These are phyloP conservation scores for Diaporthe amygdali DNA, from an alignment of 2,329 filamentous ascomycete species.

Conservation along the genomic window DNA sequence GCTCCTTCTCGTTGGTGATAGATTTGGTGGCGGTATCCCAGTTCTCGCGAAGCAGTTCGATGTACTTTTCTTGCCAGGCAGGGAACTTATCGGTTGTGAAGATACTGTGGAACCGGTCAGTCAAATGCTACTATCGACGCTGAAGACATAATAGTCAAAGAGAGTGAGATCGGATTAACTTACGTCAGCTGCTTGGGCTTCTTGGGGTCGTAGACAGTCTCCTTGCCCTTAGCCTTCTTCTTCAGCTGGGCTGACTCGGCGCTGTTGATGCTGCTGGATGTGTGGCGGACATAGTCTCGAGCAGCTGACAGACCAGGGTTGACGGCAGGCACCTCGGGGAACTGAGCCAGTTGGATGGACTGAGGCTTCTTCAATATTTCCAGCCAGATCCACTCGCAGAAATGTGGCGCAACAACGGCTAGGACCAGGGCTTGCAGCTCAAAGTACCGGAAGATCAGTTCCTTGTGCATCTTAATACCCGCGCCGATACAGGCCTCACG, in stretches of 20 bases:
- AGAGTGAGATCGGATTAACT: background rate
- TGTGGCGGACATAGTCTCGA: conserved; percentile 68
- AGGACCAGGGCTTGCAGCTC: conserved; percentile 86
- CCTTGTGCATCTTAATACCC: conserved; percentile 85
- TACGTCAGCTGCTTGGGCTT: conserved; percentile 85
- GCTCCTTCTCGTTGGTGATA: conserved; percentile 76
- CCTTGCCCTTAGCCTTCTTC: conserved; percentile 93
- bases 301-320: conserved; percentile 75
- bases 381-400: conserved; percentile 92
- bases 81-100: conserved; percentile 83
- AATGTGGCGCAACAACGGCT: conserved; percentile 87
- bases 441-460: conserved; percentile 79
- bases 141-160: background rate
- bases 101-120: conserved; percentile 49
- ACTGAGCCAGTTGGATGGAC: conserved; percentile 81
- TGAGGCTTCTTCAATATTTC: conserved; percentile 81
- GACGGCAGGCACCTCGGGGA: conserved; percentile 71
- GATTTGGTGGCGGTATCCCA: conserved; percentile 67
- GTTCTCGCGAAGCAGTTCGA: conserved; percentile 75
- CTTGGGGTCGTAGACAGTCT: conserved; percentile 83
- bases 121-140: background rate
- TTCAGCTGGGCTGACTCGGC: conserved; percentile 84
- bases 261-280: conserved; percentile 80
- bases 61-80: conserved; percentile 89
- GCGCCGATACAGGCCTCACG: conserved; percentile 80